Evolutionary conservation across 2,329 filamentous ascomycete species (phyloP).

Genomic region (Pseudogymnoascus sp.): DNA sequence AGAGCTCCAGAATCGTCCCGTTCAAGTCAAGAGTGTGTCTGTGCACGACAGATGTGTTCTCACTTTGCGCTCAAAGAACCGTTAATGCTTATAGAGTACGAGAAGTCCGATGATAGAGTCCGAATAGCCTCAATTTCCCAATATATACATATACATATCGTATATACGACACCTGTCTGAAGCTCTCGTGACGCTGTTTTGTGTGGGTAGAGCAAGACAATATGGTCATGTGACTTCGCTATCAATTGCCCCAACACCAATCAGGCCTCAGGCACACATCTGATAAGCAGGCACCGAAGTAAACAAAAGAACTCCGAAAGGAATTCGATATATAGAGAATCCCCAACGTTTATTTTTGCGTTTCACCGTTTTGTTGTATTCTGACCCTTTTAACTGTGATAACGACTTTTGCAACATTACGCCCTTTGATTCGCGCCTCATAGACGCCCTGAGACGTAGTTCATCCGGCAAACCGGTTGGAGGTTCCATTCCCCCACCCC

Average conservation of each 20-base stretch:
- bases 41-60: slow-evolving; percentile 7
- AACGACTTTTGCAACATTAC: neutral
- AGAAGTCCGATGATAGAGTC: neutral
- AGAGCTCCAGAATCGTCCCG: slow-evolving; percentile 4
- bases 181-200: neutral
- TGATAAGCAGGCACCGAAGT: slow-evolving; percentile 6
- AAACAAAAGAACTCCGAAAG: neutral
- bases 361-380: neutral
- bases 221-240: neutral
- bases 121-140: slow-evolving; percentile 1
- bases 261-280: slow-evolving; percentile 4
- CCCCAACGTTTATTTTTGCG: neutral
- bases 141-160: neutral
- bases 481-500: slow-evolving; percentile 7
- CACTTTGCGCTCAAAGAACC: neutral
- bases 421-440: neutral
- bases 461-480: slow-evolving; percentile 2
- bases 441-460: neutral
- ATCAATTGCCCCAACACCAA: neutral
- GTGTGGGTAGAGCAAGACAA: neutral
- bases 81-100: neutral
- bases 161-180: neutral
- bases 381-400: neutral
- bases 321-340: slow-evolving; percentile 7
- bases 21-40: neutral